phyloP scores from a whole-genome alignment of 176 grass and related monocot genomes.

The Oryza nivara region DNA sequence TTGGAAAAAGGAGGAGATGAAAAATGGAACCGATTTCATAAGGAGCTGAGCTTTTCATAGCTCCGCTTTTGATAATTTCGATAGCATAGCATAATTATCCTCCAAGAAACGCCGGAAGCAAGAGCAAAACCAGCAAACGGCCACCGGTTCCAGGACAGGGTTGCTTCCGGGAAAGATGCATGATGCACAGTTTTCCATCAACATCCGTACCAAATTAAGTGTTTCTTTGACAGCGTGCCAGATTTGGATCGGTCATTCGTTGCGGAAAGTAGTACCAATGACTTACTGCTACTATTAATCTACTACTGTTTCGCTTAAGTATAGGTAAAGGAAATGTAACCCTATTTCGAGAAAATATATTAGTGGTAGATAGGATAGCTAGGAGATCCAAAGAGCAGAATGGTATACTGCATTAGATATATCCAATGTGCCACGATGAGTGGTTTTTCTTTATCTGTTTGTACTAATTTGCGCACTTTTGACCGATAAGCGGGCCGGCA shows the following conservation, averaged over 20 bases:
- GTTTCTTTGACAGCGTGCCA: background rate
- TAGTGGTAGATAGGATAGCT: background rate
- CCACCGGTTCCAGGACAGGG: background rate
- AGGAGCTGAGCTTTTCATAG: background rate
- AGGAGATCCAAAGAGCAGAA: background rate
- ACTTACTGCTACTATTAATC: background rate
- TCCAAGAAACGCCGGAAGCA: background rate
- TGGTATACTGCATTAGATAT: background rate
- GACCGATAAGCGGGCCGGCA: background rate
- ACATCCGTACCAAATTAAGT: too few species aligned
- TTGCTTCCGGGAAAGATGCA: background rate
- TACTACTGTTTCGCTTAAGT: too few species aligned
- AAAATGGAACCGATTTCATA: background rate
- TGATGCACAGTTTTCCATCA: background rate
- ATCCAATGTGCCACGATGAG: background rate
- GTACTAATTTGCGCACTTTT: background rate
- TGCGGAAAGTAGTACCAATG: background rate
- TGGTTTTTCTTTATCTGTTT: background rate
- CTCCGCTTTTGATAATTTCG: background rate
- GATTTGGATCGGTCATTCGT: background rate
- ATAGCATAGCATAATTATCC: background rate
- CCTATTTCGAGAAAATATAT: background rate
- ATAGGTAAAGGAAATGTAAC: background rate
- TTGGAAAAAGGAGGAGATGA: background rate
- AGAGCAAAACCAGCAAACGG: background rate